Evolutionary conservation across 257 asterid genomes (phyloP), one percentile per base, ranked within the genome.

Genomic region (Solanum paucissectum): DNA sequence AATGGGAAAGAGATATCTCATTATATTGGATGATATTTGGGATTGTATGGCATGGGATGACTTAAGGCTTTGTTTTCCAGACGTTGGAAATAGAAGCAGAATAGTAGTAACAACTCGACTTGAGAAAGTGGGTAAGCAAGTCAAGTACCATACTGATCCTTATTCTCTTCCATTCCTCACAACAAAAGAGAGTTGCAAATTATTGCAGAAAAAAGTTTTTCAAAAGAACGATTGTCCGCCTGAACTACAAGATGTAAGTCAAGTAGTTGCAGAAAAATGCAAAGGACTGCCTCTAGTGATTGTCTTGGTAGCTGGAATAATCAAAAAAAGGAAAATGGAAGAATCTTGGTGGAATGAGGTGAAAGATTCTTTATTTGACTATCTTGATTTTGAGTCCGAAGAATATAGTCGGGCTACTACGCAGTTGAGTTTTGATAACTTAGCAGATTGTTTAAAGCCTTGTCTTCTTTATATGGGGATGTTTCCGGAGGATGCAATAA

Each of bases 11-110:
- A 33, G 86, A 27, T 87, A 87, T 77, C 79, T 87, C 0, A 58
- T 87, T 23, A 69, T 87, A 0, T 37, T 87, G 68, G 89, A 87
- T 77, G 86, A 77, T 77, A 87, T 87, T 66, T 87, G 89, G 86
- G 73, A 76, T 7, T 3, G 4, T 14, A 71, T 4, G 18, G 86
- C 4, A 21, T 87, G 88, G 88, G 86, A 87, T 37, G 52, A 23
- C 6, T 25, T 87, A 7, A 23, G 23, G 9, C 3, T 12, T 5
- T 76, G 0, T 9, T 87, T 87, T 7, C 88, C 79, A 7, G 27
- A 60, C 0, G 20, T 4, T 7, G 3, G 13, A 33, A 87, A 60
- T 2, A 9, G 77, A 25, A 87, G 86, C 23, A 87, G 86, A 62
- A 73, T 87, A 2, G 9, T 87, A 0, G 27, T 87, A 42, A 87